Evolutionary conservation across 2,329 filamentous ascomycete species (phyloP).

Genomic region (Bipolaris oryzae): DNA sequence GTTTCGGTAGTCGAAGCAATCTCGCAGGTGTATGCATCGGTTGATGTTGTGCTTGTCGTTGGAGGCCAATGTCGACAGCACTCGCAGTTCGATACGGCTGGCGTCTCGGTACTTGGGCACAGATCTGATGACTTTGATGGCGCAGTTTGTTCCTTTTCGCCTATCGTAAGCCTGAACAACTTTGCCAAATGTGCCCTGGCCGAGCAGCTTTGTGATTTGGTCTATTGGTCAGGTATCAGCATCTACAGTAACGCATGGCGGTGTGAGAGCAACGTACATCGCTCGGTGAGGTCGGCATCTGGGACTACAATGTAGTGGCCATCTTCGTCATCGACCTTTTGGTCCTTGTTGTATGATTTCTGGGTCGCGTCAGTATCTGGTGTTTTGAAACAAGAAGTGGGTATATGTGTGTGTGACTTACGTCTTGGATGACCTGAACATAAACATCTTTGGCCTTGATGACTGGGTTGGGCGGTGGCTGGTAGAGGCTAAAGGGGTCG

Average conservation of each 20-base stretch:
- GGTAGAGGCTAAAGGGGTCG: conserved; percentile 77
- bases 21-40: conserved; percentile 92
- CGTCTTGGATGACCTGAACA: conserved; percentile 65
- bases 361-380: conserved; percentile 35
- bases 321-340: conserved; percentile 93
- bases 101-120: conserved; percentile 98
- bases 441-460: conserved; percentile 78
- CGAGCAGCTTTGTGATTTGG: conserved; percentile 84
- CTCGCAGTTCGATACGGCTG: conserved; percentile 89
- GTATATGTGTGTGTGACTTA: conserved; percentile 47
- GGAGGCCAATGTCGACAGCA: conserved; percentile 86
- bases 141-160: conserved; percentile 77
- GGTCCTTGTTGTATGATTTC: conserved; percentile 58
- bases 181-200: conserved; percentile 97
- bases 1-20: conserved; percentile 96
- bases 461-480: conserved; percentile 83
- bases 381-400: background rate
- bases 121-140: conserved; percentile 97
- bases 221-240: conserved; percentile 60
- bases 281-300: conserved; percentile 81
- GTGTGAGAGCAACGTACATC: conserved; percentile 69
- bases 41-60: conserved; percentile 94
- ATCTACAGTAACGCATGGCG: background rate
- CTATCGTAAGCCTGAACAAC: conserved; percentile 91
- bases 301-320: conserved; percentile 95